phyloP scores from a whole-genome alignment of 1,139 yeast species.

The Pichia sp. region DNA sequence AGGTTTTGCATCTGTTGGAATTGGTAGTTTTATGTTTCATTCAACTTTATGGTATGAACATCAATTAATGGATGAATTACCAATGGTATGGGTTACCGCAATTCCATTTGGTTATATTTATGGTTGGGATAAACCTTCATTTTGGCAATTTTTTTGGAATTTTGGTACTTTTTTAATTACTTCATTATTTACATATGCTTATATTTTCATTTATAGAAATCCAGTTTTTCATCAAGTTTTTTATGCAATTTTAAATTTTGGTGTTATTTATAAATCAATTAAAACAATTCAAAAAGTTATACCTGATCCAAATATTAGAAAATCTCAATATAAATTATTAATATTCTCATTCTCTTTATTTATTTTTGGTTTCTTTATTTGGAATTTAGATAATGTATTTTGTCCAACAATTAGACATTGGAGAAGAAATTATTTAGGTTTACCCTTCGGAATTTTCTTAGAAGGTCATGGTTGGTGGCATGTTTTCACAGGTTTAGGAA shows the following conservation, averaged over 20 bases:
- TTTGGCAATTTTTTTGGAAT: constrained; percentile 28
- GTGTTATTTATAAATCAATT: constrained; percentile 28
- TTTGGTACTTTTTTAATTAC: constrained; percentile 50
- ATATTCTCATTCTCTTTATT: constrained; percentile 37
- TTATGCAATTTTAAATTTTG: constrained; percentile 55
- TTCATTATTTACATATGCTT: constrained; percentile 51
- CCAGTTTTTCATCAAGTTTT: constrained; percentile 87
- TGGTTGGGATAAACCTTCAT: constrained; percentile 48
- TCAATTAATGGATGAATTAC: constrained; percentile 89
- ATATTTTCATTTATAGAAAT: constrained; percentile 56
- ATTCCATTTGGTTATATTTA: constrained; percentile 89
- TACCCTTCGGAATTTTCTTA: constrained; percentile 80
- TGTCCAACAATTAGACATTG: constrained; percentile 58
- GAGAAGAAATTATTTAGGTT: constrained; percentile 63
- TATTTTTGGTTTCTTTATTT: constrained; percentile 64
- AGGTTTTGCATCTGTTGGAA: constrained; percentile 83
- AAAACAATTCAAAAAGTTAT: constrained; percentile 21
- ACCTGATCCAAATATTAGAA: constrained; percentile 17
- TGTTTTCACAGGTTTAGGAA: constrained; percentile 71
- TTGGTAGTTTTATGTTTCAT: constrained; percentile 93
- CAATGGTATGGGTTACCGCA: constrained; percentile 97
- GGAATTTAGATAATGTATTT: constrained; percentile 82
- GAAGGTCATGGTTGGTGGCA: constrained; percentile 99
- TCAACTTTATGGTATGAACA: constrained; percentile 87
- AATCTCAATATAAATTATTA: constrained; percentile 23